phyloP scores from a whole-genome alignment of 345 rosid species.

The Eucalyptus camaldulensis region DNA sequence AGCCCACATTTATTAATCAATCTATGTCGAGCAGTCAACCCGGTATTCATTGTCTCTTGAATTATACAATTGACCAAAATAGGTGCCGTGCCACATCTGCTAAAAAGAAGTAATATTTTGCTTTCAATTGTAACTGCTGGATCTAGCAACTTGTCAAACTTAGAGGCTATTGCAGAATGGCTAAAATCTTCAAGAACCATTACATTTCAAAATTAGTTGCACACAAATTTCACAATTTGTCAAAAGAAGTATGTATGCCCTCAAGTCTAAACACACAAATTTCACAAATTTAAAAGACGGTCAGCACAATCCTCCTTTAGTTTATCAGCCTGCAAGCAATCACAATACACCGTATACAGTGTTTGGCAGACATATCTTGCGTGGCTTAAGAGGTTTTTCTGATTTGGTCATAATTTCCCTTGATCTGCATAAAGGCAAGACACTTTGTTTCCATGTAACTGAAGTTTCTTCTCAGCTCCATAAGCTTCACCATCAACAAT shows the following conservation, averaged over 20 bases:
- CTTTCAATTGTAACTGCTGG: background rate
- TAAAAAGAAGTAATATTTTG: background rate
- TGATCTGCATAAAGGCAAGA: background rate
- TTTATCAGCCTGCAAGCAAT: background rate
- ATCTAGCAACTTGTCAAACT: background rate
- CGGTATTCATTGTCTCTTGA: background rate
- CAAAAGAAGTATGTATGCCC: background rate
- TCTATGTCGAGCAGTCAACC: background rate
- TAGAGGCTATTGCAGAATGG: background rate
- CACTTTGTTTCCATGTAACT: background rate
- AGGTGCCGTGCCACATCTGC: background rate
- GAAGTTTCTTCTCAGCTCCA: constrained; percentile 3
- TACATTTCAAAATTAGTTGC: background rate
- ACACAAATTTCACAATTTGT: background rate
- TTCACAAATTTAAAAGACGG: background rate
- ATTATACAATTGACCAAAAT: background rate
- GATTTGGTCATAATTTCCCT: background rate
- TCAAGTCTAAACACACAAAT: background rate
- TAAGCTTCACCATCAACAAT: background rate
- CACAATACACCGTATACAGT: background rate
- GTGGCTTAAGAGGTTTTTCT: background rate
- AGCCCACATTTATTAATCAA: background rate
- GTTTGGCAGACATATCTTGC: background rate
- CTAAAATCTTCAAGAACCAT: background rate
- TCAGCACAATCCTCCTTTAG: background rate